Percentiles rank a stretch among this genome's conserved stretches.
Conservation (phyloP, 2,329 filamentous ascomycete species). For the Pyricularia pennisetigena region DNA sequence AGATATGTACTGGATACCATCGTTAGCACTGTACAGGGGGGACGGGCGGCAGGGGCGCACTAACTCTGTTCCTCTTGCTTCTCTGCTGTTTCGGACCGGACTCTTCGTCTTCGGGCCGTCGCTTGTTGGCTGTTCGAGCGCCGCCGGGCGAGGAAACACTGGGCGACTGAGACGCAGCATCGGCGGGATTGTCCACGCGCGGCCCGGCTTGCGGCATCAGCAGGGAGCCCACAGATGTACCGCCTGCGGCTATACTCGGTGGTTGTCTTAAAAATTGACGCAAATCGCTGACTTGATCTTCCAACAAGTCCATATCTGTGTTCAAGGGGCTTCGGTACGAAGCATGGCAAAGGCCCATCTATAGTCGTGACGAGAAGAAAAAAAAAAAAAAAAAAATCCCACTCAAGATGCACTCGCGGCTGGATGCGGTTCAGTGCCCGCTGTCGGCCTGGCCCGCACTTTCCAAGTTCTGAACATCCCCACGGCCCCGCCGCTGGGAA, state of each 20-base stretch:
- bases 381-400: not conserved
- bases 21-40: not conserved
- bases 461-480: not conserved
- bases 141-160: not conserved
- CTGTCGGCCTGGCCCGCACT: not conserved
- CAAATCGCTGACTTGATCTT: slow-evolving; percentile 43
- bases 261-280: slow-evolving; percentile 19
- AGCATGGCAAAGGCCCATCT: not conserved
- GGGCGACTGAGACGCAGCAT: slow-evolving; percentile 1
- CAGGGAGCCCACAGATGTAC: slow-evolving; percentile 10
- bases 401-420: not conserved
- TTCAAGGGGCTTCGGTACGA: not conserved
- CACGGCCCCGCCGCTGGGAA: not conserved
- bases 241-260: slow-evolving; percentile 10
- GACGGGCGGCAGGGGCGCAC: slow-evolving; percentile 14
- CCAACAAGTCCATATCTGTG: slow-evolving; percentile 40
- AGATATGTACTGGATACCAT: not conserved
- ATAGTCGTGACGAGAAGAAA: not conserved
- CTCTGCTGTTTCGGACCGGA: slow-evolving; percentile 37
- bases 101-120: slow-evolving; percentile 31
- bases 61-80: slow-evolving; percentile 50
- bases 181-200: not conserved
- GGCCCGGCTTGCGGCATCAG: slow-evolving; percentile 13
- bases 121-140: slow-evolving; percentile 14
- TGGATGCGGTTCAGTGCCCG: not conserved